Evolutionary conservation across 2,329 filamentous ascomycete species (phyloP), one percentile per base, ranked within the genome.

Genomic region (Parastagonospora avenae): DNA sequence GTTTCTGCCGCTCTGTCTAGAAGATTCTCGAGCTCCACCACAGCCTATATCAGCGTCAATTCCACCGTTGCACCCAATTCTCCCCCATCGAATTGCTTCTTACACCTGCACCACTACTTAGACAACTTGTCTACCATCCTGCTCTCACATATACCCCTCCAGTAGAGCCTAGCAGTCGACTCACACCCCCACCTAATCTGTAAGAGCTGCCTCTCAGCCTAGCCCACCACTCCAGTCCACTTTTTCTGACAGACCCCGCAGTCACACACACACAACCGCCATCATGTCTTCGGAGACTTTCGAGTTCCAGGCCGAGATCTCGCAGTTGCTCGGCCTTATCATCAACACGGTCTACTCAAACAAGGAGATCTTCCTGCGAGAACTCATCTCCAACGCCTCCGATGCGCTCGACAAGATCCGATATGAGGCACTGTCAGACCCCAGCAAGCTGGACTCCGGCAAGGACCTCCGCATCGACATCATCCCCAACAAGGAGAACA

Each of bases 291-390:
- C 76, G 66, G 92, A 97, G 85, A 97, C 92, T 69, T 99, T 99
- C 83, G 93, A 97, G 89, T 99, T 97, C 85, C 94, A 99, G 89
- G 94, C 94, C 89, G 94, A 99, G 90, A 99, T 99, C 78, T 97
- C 93, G 90, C 94, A 99, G 91, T 91, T 99, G 66, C 90, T 99
- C 77, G 92, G 89, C 69, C 90, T 99, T 78, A 99, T 99, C 82
- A 99, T 99, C 87, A 99, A 99, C 90, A 97, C 94, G 66, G 94
- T 99, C 83, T 99, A 97, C 86, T 97, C 92, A 71, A 99, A 99
- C 89, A 99, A 99, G 86, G 94, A 97, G 83, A 97, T 99, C 77
- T 99, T 99, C 88, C 83, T 99, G 73, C 85, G 94, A 89, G 94
- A 99, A 83, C 77, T 99, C 71, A 91, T 99, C 75, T 97, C 94